Percentiles rank a stretch among this genome's conserved stretches.
Conservation (phyloP, 1,139 yeast species). For the Scheffersomyces titani region DNA sequence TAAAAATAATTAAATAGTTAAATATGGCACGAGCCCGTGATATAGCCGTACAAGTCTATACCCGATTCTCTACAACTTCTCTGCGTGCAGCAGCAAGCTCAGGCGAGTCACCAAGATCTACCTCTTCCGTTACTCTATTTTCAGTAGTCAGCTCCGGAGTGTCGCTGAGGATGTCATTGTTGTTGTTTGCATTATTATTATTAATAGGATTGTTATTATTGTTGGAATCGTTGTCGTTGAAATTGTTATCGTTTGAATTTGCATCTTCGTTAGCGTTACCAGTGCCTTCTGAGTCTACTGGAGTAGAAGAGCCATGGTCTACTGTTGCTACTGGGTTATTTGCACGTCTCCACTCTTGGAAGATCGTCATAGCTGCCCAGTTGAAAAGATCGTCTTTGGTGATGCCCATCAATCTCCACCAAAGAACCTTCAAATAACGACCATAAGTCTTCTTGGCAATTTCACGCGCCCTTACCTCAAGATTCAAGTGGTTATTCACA, state of each 20-base stretch:
- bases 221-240: background rate
- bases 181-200: too few relatives aligned
- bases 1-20: background rate
- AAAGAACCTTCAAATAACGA: constrained; percentile 34
- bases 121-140: background rate
- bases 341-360: constrained; percentile 17
- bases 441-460: constrained; percentile 38
- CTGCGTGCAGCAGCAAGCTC: background rate
- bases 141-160: background rate
- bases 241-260: constrained; percentile 1
- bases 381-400: constrained; percentile 46
- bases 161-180: background rate
- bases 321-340: constrained; percentile 1
- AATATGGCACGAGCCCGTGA: background rate
- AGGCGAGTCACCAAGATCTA: background rate
- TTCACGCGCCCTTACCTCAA: constrained; percentile 47
- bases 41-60: background rate
- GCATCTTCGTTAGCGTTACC: constrained; percentile 2
- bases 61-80: background rate
- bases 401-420: constrained; percentile 62
- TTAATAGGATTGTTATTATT: background rate
- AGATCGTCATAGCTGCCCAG: constrained; percentile 50
- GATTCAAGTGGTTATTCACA: constrained; percentile 24
- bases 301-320: background rate
- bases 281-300: background rate